Conservation (phyloP, 73 alveolate genomes). For the Tetrahymena malaccensis region DNA sequence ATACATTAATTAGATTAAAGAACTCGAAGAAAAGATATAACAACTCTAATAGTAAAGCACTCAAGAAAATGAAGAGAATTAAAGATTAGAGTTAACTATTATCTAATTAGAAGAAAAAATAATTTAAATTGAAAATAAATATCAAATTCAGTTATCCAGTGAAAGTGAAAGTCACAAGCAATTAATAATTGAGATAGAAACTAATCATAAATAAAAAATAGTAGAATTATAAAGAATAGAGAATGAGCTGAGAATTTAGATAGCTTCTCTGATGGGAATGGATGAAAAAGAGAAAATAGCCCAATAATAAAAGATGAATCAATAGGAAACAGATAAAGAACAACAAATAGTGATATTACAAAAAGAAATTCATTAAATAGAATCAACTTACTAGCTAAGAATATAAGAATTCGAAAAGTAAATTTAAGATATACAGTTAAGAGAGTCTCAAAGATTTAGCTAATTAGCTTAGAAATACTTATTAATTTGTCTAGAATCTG, state of each 20-base stretch:
- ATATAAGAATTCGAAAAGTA: not conserved
- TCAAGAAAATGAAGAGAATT: not conserved
- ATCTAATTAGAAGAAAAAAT: not conserved
- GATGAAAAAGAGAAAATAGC: not conserved
- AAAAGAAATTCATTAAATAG: not conserved
- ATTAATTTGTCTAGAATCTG: not conserved
- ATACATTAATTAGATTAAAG: not conserved
- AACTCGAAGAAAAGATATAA: not conserved
- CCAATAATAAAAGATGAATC: not conserved
- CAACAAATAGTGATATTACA: not conserved
- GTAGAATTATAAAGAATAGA: not conserved
- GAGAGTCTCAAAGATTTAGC: not conserved
- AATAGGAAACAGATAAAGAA: not conserved
- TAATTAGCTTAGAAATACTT: not conserved
- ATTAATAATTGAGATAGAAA: not conserved
- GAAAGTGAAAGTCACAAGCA: not conserved
- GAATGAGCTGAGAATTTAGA: not conserved
- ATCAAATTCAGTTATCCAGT: not conserved
- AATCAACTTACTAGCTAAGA: not conserved
- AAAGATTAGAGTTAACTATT: not conserved
- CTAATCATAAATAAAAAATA: not conserved
- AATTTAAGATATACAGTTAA: not conserved
- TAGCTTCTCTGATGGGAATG: not conserved
- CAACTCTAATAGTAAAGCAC: not conserved
- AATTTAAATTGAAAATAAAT: not conserved